phyloP scores from a whole-genome alignment of 1,284 basidiomycete species.

The Fomitiporia mediterranea region DNA sequence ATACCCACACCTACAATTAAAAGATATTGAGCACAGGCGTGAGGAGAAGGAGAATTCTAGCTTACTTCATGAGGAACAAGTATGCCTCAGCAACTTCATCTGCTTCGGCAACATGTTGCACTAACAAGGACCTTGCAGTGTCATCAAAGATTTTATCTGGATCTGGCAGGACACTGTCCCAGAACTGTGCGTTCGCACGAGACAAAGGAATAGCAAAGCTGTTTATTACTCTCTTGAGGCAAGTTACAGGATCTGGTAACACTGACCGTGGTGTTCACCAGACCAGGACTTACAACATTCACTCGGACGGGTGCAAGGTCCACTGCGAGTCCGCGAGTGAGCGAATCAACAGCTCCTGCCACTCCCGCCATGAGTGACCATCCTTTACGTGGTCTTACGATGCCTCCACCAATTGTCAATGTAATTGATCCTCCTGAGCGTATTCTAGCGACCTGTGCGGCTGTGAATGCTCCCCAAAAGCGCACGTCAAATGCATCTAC shows the following conservation, averaged over 20 bases:
- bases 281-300: conserved; percentile 23
- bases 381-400: conserved; percentile 19
- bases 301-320: conserved; percentile 25
- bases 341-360: conserved; percentile 22
- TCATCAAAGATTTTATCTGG: conserved; percentile 17
- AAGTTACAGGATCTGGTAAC: neutral
- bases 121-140: conserved; percentile 16
- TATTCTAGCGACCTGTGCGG: conserved; percentile 22
- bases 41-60: no score
- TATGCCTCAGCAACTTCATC: conserved; percentile 26
- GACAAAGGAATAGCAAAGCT: neutral
- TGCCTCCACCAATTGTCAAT: conserved; percentile 21
- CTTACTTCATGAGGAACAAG: conserved; percentile 26
- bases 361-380: conserved; percentile 23
- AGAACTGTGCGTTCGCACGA: conserved; percentile 18
- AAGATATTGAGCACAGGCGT: no score
- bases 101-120: conserved; percentile 22
- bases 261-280: conserved; percentile 20
- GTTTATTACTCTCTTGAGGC: no score
- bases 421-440: conserved; percentile 21
- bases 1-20: conserved; percentile 19
- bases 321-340: conserved; percentile 25
- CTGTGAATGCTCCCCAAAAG: conserved; percentile 24
- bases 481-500: conserved; percentile 22
- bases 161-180: conserved; percentile 19